phyloP scores from a whole-genome alignment of 257 asterid genomes.

The Oldenlandia corymbosa region DNA sequence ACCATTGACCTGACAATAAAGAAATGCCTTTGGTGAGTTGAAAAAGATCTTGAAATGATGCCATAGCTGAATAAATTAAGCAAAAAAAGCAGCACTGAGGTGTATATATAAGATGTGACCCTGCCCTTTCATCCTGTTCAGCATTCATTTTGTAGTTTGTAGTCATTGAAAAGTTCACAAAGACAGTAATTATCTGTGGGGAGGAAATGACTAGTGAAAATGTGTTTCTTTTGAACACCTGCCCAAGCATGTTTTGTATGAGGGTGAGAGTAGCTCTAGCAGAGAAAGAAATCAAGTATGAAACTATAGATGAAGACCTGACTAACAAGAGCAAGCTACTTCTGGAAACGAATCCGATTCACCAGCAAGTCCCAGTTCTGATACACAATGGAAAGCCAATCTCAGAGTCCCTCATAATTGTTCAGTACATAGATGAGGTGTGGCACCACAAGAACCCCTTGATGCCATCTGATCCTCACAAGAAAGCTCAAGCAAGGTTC shows the following conservation, averaged over 20 bases:
- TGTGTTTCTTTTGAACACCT: slow-evolving; percentile 12
- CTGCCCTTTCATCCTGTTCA: no score
- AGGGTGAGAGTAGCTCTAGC: slow-evolving; percentile 19
- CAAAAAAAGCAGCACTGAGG: no score
- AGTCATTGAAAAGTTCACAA: background rate
- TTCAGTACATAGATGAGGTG: slow-evolving; percentile 25
- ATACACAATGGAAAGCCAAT: slow-evolving; percentile 24
- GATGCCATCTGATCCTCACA: slow-evolving; percentile 23
- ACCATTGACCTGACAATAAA: no score
- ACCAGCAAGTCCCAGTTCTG: slow-evolving; percentile 22
- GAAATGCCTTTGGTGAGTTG: no score
- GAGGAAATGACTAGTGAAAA: background rate
- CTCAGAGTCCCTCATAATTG: slow-evolving; percentile 22
- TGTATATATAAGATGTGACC: no score
- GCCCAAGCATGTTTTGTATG: slow-evolving; percentile 10
- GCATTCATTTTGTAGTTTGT: background rate
- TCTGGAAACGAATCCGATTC: slow-evolving; percentile 16
- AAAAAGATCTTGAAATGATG: no score
- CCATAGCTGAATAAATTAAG: no score
- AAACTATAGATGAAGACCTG: slow-evolving; percentile 17
- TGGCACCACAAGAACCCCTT: slow-evolving; percentile 21
- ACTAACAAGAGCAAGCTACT: slow-evolving; percentile 18
- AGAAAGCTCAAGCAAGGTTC: slow-evolving; percentile 26
- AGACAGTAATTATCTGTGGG: background rate
- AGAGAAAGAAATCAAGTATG: slow-evolving; percentile 18